Evolutionary conservation across 768 basidiomycete genomes (phyloP).

Genomic region (Leucocoprinus sp.): DNA sequence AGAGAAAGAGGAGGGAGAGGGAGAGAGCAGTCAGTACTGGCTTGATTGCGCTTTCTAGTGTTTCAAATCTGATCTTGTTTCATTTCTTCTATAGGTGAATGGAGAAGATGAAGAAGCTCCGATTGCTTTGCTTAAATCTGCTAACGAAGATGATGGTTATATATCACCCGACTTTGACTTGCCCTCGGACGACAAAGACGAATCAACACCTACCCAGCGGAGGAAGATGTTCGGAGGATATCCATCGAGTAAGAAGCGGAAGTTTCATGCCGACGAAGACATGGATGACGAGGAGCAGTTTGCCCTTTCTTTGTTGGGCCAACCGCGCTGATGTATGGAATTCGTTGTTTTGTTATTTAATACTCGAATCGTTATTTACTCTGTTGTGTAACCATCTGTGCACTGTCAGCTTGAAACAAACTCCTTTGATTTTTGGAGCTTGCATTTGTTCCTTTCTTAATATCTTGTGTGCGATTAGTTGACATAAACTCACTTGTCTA

Average conservation of each 20-base stretch:
- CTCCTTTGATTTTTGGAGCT: no score
- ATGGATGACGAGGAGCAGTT: slow-evolving; percentile 40
- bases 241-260: slow-evolving; percentile 12
- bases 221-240: slow-evolving; percentile 12
- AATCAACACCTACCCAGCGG: slow-evolving; percentile 21
- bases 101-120: slow-evolving; percentile 22
- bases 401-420: no score
- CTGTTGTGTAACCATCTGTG: no score
- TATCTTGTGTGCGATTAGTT: no score
- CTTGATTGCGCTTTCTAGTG: slow-evolving; percentile 4
- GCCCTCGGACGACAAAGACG: slow-evolving; percentile 27
- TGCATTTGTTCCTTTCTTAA: neutral
- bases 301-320: slow-evolving; percentile 47
- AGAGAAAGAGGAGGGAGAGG: slow-evolving; percentile 81
- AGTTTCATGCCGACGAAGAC: slow-evolving; percentile 10
- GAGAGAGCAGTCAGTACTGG: slow-evolving; percentile 39
- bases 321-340: neutral
- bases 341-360: slow-evolving; percentile 9
- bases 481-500: no score
- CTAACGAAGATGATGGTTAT: slow-evolving; percentile 54
- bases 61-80: slow-evolving; percentile 11
- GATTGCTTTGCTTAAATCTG: slow-evolving; percentile 26
- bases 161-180: slow-evolving; percentile 65
- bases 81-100: slow-evolving; percentile 18
- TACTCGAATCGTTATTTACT: slow-evolving; percentile 8